These are phyloP conservation scores for Elaeis oleifera DNA, from an alignment of 202 grass and related monocot genomes.

Conservation along the genomic window DNA sequence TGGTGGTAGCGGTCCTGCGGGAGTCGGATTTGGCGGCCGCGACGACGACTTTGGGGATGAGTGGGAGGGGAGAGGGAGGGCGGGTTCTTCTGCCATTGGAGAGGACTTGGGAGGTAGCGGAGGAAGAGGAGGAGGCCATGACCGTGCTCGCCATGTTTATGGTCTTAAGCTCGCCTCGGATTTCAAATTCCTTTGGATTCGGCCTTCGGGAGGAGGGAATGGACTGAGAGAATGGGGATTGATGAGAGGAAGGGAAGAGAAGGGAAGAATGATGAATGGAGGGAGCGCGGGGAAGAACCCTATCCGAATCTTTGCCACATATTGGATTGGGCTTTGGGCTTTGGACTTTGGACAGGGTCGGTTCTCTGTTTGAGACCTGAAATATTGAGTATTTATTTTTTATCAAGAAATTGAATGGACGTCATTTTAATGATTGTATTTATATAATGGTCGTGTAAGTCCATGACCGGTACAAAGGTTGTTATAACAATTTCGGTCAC, in stretches of 20 bases:
- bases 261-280: slow-evolving; percentile 1
- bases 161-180: neutral
- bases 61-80: neutral
- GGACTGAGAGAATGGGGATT: slow-evolving; percentile 9
- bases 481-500: no score
- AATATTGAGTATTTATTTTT: no score
- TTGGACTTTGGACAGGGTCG: no score
- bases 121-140: slow-evolving; percentile 11
- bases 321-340: no score
- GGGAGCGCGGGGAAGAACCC: no score
- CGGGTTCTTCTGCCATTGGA: no score
- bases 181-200: neutral
- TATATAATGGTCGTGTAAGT: no score
- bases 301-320: no score
- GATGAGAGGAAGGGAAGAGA: slow-evolving; percentile 21
- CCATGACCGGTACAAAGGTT: no score
- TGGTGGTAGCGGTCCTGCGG: neutral
- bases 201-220: neutral
- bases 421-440: no score
- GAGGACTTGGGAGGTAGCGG: neutral
- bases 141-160: slow-evolving; percentile 9
- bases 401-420: no score
- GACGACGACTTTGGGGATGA: neutral
- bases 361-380: no score
- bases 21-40: neutral